A percentile compares a stretch with the other conserved stretches of the same genome.
phyloP scores from a whole-genome alignment of 306 rosid genomes.

The Cucumis hystrix region DNA sequence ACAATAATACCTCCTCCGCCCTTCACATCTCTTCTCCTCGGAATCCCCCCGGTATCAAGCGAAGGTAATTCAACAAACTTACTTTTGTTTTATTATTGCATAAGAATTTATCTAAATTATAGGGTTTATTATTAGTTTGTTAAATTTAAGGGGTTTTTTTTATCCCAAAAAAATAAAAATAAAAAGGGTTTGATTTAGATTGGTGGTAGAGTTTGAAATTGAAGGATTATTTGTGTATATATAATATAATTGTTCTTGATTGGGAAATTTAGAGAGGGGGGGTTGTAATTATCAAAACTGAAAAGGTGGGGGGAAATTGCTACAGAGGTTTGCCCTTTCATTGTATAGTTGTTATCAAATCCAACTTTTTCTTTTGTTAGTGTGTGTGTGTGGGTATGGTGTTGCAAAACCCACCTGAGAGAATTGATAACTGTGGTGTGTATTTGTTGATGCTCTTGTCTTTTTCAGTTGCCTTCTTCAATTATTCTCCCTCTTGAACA shows the following conservation, averaged over 20 bases:
- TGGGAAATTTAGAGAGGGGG: neutral
- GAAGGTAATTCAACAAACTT: constrained; percentile 21
- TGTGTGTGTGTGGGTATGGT: too few relatives aligned
- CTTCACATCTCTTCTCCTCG: constrained; percentile 55
- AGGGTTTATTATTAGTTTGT: neutral
- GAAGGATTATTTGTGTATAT: neutral
- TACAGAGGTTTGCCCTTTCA: neutral
- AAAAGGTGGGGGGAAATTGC: constrained; percentile 1
- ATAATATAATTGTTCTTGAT: neutral
- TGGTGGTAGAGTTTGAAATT: neutral
- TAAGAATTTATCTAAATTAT: neutral
- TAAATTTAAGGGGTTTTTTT: neutral
- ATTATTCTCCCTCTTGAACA: neutral
- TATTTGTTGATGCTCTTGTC: neutral
- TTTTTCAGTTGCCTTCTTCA: neutral
- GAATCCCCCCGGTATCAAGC: constrained; percentile 33
- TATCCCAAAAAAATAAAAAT: too few relatives aligned
- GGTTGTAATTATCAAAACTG: neutral
- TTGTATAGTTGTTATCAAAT: neutral
- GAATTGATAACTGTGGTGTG: constrained; percentile 1
- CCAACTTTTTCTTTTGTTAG: neutral
- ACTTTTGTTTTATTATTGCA: too few relatives aligned
- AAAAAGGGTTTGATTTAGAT: neutral
- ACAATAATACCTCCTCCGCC: constrained; percentile 2
- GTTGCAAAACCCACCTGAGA: neutral